phyloP scores from a whole-genome alignment of 2,329 filamentous ascomycete genomes.

The Pseudopyricularia javanii region DNA sequence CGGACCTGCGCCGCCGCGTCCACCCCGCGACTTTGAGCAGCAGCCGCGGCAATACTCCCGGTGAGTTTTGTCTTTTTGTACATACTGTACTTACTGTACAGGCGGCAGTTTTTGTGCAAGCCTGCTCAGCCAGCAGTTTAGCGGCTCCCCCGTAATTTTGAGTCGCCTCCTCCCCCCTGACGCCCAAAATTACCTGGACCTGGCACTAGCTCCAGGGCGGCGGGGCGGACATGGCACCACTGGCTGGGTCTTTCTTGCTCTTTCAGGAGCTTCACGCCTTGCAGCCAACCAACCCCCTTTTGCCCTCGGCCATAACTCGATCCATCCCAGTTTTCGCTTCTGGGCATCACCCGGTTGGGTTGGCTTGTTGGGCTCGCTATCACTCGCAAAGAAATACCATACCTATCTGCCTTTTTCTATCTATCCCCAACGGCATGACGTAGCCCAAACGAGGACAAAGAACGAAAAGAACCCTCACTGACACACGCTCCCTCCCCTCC shows the following conservation, averaged over 20 bases:
- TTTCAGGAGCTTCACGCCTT: not conserved
- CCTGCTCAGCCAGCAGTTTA: no score
- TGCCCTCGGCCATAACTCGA: no score
- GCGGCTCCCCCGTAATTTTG: not conserved
- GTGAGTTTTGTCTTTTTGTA: conserved; percentile 9
- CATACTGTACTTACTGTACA: not conserved
- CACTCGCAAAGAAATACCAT: not conserved
- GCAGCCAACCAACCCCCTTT: not conserved
- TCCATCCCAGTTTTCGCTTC: no score
- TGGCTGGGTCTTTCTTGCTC: no score
- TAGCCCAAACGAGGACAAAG: not conserved
- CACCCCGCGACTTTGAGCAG: conserved; percentile 17
- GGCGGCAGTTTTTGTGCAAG: no score
- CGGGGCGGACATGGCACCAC: not conserved
- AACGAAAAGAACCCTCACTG: not conserved
- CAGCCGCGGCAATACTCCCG: conserved; percentile 11
- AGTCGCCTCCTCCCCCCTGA: not conserved
- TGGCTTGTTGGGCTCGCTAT: not conserved
- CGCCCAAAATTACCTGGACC: not conserved
- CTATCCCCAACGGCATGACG: not conserved
- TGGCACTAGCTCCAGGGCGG: not conserved
- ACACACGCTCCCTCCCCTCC: conserved; percentile 3
- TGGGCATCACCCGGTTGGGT: not conserved
- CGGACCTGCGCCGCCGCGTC: conserved; percentile 17
- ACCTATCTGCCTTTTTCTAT: no score